Percentiles rank a stretch among this genome's conserved stretches.
Evolutionary conservation across 179 eudicot species (phyloP).

Genomic region (Vitellaria paradoxa): DNA sequence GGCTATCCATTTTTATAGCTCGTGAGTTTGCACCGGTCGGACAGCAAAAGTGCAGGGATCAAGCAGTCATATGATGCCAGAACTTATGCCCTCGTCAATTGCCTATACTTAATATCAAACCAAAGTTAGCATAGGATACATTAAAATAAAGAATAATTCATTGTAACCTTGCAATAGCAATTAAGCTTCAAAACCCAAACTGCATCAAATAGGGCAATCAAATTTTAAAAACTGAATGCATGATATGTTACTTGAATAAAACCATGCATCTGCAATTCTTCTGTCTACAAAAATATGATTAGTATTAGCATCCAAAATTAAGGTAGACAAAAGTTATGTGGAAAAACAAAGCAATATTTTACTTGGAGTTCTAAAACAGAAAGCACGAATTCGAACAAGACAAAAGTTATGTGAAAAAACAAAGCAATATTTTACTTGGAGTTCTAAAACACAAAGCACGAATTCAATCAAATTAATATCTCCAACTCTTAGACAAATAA

Average conservation of each 20-base stretch:
- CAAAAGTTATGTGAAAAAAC: background rate
- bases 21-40: constrained; percentile 16
- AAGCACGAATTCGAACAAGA: background rate
- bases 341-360: background rate
- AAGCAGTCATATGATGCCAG: constrained; percentile 15
- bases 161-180: background rate
- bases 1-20: constrained; percentile 40
- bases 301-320: background rate
- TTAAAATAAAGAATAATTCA: background rate
- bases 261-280: background rate
- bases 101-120: constrained; percentile 24
- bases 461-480: background rate
- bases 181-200: background rate
- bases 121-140: background rate
- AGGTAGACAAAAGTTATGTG: too few species aligned
- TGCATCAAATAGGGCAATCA: background rate
- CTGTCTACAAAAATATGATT: too few species aligned
- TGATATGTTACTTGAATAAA: too few species aligned
- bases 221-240: too few species aligned
- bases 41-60: constrained; percentile 16
- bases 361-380: background rate
- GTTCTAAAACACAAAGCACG: background rate
- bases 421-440: background rate
- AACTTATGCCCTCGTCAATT: constrained; percentile 20
- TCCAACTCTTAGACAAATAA: background rate